These are phyloP conservation scores for Linderniella brevidens DNA, from an alignment of 257 asterid genomes.

Conservation along the genomic window DNA sequence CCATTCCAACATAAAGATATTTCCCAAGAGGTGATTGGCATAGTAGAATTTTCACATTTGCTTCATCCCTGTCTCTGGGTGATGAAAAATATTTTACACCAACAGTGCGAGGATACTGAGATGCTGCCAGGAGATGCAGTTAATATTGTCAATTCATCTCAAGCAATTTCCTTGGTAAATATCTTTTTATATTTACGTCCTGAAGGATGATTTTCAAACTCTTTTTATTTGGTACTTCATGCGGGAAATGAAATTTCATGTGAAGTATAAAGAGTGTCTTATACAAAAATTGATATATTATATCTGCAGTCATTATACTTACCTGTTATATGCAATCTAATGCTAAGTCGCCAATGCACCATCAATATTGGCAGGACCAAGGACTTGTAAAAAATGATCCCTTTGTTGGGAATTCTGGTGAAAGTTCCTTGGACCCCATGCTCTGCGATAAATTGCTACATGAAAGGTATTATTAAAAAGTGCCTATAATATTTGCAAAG, in stretches of 20 bases:
- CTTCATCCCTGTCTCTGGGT: slow-evolving; percentile 15
- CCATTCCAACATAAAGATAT: slow-evolving; percentile 18
- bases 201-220: no score
- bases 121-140: slow-evolving; percentile 14
- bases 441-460: slow-evolving; percentile 26
- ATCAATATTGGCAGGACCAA: slow-evolving; percentile 17
- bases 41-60: slow-evolving; percentile 9
- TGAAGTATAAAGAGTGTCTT: no score
- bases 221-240: no score
- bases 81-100: slow-evolving; percentile 11
- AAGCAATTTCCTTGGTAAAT: no score
- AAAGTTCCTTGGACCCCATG: slow-evolving; percentile 15
- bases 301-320: background rate
- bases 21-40: slow-evolving; percentile 10
- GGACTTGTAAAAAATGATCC: slow-evolving; percentile 10
- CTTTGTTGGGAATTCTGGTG: slow-evolving; percentile 8
- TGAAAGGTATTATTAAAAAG: slow-evolving; percentile 24
- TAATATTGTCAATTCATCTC: no score
- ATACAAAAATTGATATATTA: no score
- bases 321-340: background rate
- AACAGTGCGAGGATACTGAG: slow-evolving; percentile 13
- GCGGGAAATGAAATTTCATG: no score
- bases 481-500: slow-evolving; percentile 5
- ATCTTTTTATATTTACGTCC: no score
- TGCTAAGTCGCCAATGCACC: slow-evolving; percentile 7